Base-by-base conservation (phyloP, 2,329 filamentous ascomycete genomes). In the Venturia asperata region DNA sequence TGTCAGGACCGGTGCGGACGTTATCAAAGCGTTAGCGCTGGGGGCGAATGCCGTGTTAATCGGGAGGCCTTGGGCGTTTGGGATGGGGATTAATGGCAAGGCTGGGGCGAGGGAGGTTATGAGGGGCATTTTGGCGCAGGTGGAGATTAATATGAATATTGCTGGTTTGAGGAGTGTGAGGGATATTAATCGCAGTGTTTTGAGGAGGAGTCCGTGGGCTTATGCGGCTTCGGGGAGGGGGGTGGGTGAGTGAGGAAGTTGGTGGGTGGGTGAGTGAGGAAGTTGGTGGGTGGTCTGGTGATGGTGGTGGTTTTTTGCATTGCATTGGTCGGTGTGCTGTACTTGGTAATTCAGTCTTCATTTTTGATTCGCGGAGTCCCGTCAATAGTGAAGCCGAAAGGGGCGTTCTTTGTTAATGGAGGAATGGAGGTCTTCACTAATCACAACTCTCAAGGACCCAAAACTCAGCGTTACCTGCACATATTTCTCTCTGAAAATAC, bases 81-180 rank as follows among this genome's bases (percentile, higher is more conserved):
- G 75, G 1, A 68, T 77, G 10, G 73, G 73, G 0, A 75, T 76
- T 65, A 73, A 71, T 1, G 75, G 75, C 5, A 37, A 76, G 65
- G 71, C 68, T 37, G 75, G 75, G 1, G 75, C 76, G 7, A 72
- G 71, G 49, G 75, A 76, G 66, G 75, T 77, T 5, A 67, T 77
- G 17, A 68, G 71, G 13, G 73, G 72, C 58, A 64, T 76, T 62
- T 66, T 74, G 19, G 73, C 72, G 0, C 73, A 74, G n/a, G 65
- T 69, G 39, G 65, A 67, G 52, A 64, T 64, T 19, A 56, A 47
- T 42, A 64, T 64, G 63, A 39, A 24, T n/a, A 61, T 61, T 43
- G 60, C 60, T 3, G 60, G 60, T 1, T 42, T 61, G 37, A 61
- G 42, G n/a, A 39, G 27, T 61, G 17, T 61, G 5, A 37, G 9